Evolutionary conservation across 352 stramenopile species (phyloP).

Genomic region (Globisporangium emineosum): DNA sequence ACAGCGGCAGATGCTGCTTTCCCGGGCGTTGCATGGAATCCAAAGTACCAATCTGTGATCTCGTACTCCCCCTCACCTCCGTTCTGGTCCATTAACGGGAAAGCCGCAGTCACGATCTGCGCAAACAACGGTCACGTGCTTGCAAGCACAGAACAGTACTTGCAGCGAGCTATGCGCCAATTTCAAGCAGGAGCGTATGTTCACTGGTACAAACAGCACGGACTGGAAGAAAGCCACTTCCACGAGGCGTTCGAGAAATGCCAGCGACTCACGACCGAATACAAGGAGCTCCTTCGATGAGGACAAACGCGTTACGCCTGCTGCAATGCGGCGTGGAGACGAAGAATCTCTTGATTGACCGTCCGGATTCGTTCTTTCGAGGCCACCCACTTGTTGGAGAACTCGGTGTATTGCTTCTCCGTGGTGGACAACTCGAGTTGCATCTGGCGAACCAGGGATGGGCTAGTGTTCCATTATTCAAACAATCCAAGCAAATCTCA

Average conservation of each 20-base stretch:
- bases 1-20: conserved; percentile 6
- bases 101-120: conserved; percentile 21
- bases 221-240: conserved; percentile 37
- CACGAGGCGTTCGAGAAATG: conserved; percentile 29
- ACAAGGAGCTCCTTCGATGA: conserved; percentile 25
- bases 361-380: conserved; percentile 15
- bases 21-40: conserved; percentile 15
- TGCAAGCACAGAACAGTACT: conserved; percentile 27
- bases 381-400: conserved; percentile 9
- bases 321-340: conserved; percentile 11
- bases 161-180: conserved; percentile 30
- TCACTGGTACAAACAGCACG: conserved; percentile 46
- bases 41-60: background rate
- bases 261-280: conserved; percentile 20
- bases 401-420: conserved; percentile 11
- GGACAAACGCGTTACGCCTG: background rate
- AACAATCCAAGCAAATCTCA: background rate
- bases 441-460: conserved; percentile 1
- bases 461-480: background rate
- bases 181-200: conserved; percentile 34
- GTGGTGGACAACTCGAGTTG: conserved; percentile 9
- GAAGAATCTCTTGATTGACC: conserved; percentile 10
- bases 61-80: conserved; percentile 16
- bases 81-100: conserved; percentile 18
- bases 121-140: conserved; percentile 33